phyloP scores from a whole-genome alignment of 2,329 filamentous ascomycete species.

The Colletotrichum chlorophyti region DNA sequence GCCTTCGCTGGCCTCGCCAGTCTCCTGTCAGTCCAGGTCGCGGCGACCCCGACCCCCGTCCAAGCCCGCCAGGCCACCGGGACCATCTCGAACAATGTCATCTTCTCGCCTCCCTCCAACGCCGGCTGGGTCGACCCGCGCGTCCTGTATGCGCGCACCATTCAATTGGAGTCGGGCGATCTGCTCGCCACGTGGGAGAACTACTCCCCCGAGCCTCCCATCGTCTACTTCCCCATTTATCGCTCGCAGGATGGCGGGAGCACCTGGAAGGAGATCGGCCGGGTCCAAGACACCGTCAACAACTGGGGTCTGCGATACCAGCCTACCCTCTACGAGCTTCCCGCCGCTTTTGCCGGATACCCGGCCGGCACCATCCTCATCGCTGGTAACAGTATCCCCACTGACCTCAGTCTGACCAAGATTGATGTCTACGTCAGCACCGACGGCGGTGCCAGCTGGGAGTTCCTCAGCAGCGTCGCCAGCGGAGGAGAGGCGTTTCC shows the following conservation, averaged over 20 bases:
- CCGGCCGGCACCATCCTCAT: conserved; percentile 69
- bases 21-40: conserved; percentile 12
- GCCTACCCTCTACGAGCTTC: conserved; percentile 71
- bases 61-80: conserved; percentile 22
- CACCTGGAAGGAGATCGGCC: conserved; percentile 69
- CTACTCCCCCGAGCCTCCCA: conserved; percentile 62
- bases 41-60: conserved; percentile 18
- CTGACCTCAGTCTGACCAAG: conserved; percentile 66
- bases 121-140: conserved; percentile 50
- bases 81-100: conserved; percentile 37
- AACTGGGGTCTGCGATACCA: conserved; percentile 73
- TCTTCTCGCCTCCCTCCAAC: conserved; percentile 48
- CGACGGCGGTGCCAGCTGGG: conserved; percentile 68
- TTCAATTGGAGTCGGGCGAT: conserved; percentile 50
- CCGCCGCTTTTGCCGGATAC: conserved; percentile 62
- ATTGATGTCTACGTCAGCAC: conserved; percentile 73
- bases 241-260: conserved; percentile 58
- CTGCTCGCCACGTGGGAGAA: conserved; percentile 63
- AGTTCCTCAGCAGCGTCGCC: conserved; percentile 71
- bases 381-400: conserved; percentile 66
- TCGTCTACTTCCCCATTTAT: conserved; percentile 62
- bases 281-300: conserved; percentile 68
- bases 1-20: conserved; percentile 18
- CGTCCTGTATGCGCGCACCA: conserved; percentile 51
- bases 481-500: conserved; percentile 65